Conservation (phyloP, 441 rosid genomes). For the Brassica hybrid region DNA sequence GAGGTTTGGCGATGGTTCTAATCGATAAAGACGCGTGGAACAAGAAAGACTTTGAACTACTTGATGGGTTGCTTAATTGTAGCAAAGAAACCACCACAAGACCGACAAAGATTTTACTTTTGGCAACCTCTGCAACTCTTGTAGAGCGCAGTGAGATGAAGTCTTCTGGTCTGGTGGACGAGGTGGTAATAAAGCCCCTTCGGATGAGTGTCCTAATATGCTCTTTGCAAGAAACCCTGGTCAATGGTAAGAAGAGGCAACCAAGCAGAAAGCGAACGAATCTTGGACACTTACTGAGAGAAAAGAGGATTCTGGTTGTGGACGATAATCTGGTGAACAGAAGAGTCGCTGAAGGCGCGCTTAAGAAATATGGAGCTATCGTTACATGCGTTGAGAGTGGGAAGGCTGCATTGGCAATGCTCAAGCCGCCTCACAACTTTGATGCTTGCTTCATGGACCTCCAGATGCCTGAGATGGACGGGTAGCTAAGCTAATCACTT, state of each 20-base stretch:
- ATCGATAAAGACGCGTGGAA: conserved; percentile 83
- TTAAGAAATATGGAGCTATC: conserved; percentile 81
- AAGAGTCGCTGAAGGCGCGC: conserved; percentile 88
- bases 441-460: conserved; percentile 98
- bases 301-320: conserved; percentile 80
- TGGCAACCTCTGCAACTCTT: conserved; percentile 59
- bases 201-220: conserved; percentile 64
- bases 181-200: conserved; percentile 78
- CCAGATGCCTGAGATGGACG: conserved; percentile 99
- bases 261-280: conserved; percentile 47
- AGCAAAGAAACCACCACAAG: conserved; percentile 39
- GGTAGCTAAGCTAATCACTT: conserved; percentile 51
- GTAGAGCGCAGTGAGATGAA: conserved; percentile 58
- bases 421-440: conserved; percentile 81
- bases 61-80: conserved; percentile 46
- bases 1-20: conserved; percentile 59
- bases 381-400: conserved; percentile 92
- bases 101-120: conserved; percentile 68
- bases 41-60: conserved; percentile 50
- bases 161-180: conserved; percentile 60
- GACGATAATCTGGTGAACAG: conserved; percentile 91
- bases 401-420: conserved; percentile 66
- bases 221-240: conserved; percentile 80
- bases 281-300: conserved; percentile 68
- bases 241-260: conserved; percentile 60